phyloP scores from a whole-genome alignment of 2,329 filamentous ascomycete species.

The Arthroderma sp. region DNA sequence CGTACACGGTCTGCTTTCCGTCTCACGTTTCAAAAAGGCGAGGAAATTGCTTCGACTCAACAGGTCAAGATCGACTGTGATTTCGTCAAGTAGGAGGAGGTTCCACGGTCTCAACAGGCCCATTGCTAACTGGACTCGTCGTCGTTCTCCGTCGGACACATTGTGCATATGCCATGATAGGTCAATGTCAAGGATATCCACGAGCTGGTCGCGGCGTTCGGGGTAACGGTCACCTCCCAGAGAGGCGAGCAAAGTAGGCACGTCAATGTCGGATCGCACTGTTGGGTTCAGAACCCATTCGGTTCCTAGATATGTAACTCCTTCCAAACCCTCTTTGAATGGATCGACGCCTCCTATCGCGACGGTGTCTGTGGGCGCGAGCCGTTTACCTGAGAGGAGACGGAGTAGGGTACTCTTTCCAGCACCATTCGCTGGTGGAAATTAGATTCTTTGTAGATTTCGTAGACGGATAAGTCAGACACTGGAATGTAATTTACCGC shows the following conservation, averaged over 20 bases:
- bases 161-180: slow-evolving; percentile 88
- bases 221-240: slow-evolving; percentile 79
- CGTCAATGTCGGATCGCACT: slow-evolving; percentile 87
- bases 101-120: slow-evolving; percentile 83
- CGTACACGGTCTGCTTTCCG: slow-evolving; percentile 66
- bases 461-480: too few relatives aligned
- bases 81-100: slow-evolving; percentile 83
- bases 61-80: slow-evolving; percentile 91
- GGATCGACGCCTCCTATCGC: slow-evolving; percentile 73
- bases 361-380: slow-evolving; percentile 65
- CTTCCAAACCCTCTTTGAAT: slow-evolving; percentile 78
- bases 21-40: slow-evolving; percentile 74
- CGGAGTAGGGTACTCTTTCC: slow-evolving; percentile 95
- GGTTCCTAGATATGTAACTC: slow-evolving; percentile 90
- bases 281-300: slow-evolving; percentile 98
- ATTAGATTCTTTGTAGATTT: slow-evolving; percentile 1
- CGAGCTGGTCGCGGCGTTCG: slow-evolving; percentile 70
- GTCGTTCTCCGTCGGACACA: slow-evolving; percentile 80
- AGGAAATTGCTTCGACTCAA: slow-evolving; percentile 76
- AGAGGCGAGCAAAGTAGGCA: slow-evolving; percentile 67
- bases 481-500: slow-evolving; percentile 40
- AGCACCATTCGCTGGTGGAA: slow-evolving; percentile 63
- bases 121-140: slow-evolving; percentile 92
- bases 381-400: slow-evolving; percentile 85
- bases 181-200: slow-evolving; percentile 83